phyloP scores from a whole-genome alignment of 345 rosid species.

The Ceriops decandra region DNA sequence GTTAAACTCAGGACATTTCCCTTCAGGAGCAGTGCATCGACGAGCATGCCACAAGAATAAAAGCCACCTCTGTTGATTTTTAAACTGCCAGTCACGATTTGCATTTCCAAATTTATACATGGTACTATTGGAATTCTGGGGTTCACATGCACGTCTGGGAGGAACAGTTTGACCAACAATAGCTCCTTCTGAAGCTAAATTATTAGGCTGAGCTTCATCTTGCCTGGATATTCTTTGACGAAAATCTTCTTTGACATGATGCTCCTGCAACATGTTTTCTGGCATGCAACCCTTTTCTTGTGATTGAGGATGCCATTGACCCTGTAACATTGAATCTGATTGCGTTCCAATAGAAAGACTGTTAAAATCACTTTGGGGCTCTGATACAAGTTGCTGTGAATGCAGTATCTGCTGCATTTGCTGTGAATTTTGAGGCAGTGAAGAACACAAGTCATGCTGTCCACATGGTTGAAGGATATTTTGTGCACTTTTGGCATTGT shows the following conservation, averaged over 20 bases:
- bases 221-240: slow-evolving; percentile 57
- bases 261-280: slow-evolving; percentile 52
- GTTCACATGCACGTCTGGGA: slow-evolving; percentile 44
- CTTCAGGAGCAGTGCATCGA: slow-evolving; percentile 72
- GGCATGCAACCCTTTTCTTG: slow-evolving; percentile 47
- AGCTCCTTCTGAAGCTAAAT: slow-evolving; percentile 55
- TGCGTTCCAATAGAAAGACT: slow-evolving; percentile 45
- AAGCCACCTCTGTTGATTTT: slow-evolving; percentile 81
- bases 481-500: slow-evolving; percentile 41
- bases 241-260: slow-evolving; percentile 71
- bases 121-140: slow-evolving; percentile 41
- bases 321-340: slow-evolving; percentile 48
- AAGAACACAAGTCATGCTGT: slow-evolving; percentile 41
- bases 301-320: slow-evolving; percentile 62
- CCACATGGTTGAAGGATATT: slow-evolving; percentile 35
- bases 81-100: slow-evolving; percentile 52
- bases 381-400: slow-evolving; percentile 51
- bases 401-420: slow-evolving; percentile 60
- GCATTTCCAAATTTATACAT: slow-evolving; percentile 48
- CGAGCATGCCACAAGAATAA: slow-evolving; percentile 86
- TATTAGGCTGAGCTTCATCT: slow-evolving; percentile 78
- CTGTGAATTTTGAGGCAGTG: slow-evolving; percentile 49
- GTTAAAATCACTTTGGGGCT: slow-evolving; percentile 47
- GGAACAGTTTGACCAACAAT: slow-evolving; percentile 40
- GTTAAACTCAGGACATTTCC: slow-evolving; percentile 60